Base-by-base conservation (phyloP, 2,329 filamentous ascomycete genomes). In the Chaetomium sp. region DNA sequence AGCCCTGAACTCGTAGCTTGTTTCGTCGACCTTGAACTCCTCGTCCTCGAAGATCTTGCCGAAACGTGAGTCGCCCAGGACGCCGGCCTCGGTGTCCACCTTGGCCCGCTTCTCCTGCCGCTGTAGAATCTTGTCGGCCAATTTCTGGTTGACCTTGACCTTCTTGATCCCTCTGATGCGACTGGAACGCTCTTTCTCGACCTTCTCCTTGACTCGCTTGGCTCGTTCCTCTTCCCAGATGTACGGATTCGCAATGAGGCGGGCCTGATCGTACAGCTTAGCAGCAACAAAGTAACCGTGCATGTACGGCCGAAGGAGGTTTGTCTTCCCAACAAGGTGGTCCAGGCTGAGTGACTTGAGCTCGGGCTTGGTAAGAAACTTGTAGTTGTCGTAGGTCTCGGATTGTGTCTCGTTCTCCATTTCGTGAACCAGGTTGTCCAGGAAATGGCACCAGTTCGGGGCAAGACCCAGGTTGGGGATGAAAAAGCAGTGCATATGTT, bases 231-330 rank as follows among this genome's bases (percentile, higher is more conserved):
- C 89, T 68, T 96, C 90, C 80, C 88, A 95, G 52, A 95, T 81
- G 68, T 95, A 95, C 0, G 94, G 94, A 72, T 97, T 96, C 49
- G 88, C 87, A 65, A 97, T 96, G 58, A 99, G 76, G 54, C 89
- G 80, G 14, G 94, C 94, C 70, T 99, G 91, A 68, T 99, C 95
- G 70, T 99, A 97, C 33, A 99, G 74, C 67, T 91, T 90, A 65
- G 95, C 92, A 38, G 89, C 89, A 49, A 99, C 91, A 74, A 99
- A 99, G 78, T 94, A 97, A 64, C 94, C 95, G 70, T 99, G 94
- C 95, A 99, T 99, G 69, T 99, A 99, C 44, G 94, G 94, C 45
- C 92, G 82, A 42, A 99, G 76, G 19, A 97, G 76, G 67, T 89
- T 94, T 34, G 91, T 95, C 65, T 90, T 91, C 62, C 92, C 92